Base-by-base conservation (phyloP, 164 flowering plant species). In the Santalum album region DNA sequence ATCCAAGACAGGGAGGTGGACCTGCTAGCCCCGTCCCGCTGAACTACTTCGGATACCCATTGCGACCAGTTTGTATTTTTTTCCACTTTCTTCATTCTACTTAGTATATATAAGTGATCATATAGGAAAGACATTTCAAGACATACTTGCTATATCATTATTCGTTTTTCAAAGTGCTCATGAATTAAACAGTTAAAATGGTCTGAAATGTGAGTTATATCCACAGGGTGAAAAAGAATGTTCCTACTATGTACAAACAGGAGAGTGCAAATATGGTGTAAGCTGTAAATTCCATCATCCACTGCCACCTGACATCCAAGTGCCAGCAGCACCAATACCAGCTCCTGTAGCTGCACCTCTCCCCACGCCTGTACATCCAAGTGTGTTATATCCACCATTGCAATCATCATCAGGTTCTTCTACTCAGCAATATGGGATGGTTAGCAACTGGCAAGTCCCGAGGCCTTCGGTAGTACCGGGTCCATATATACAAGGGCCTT, bases 271-370 rank as follows among this genome's bases (percentile, higher is more conserved):
- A 69, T 94, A 90, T 67, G 99, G 96, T 48, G 58, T 64, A 45
- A 82, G 90, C 43, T 94, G 99, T 72, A 89, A 90, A 77, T 94
- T 85, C 68, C 96, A 94, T 65, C 99, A 94, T 64, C 96, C 97
- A 19, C 80, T 64, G 63, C 86, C n/a, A n/a, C n/a, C 86, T 39
- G 75, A 68, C 17, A 6, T 67, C 15, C 76, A 77, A 6, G 52
- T 70, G 59, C 78, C 84, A 3, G 40, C n/a, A n/a, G n/a, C 71
- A 5, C 69, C 69, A 24, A n/a, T 69, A n/a, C 70, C 69, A 23
- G 65, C 61, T 36, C 74, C 73, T 19, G 75, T 56, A 32, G 59
- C 56, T 54, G 35, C 67, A 16, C 69, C 73, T 32, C 39, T 49
- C 4, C 68, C 79, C 34, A 54, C 70, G 10, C 52, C 72, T 22